A percentile compares a stretch with the other conserved stretches of the same genome.
Evolutionary conservation across 371 early-diverging fungal genomes (phyloP).

Genomic region (Amoeboradix gromovi): DNA sequence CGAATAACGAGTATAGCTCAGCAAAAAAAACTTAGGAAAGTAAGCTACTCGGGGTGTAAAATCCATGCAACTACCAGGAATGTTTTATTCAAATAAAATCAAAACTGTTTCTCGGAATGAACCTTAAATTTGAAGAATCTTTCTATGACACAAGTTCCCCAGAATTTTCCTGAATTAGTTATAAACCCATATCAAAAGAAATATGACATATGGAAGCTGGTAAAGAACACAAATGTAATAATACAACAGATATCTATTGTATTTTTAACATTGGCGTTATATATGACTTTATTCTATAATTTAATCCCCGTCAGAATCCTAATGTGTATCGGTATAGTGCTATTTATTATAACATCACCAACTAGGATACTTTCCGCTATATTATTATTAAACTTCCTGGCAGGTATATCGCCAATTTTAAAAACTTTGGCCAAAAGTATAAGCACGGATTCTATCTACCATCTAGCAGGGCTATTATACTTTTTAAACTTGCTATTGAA

Average conservation of each 20-base stretch:
- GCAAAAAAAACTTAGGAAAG: no score
- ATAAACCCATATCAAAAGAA: neutral
- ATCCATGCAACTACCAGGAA: no score
- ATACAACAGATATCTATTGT: neutral
- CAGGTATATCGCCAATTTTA: neutral
- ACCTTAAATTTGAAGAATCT: no score
- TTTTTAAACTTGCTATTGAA: neutral
- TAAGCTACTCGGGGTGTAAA: no score
- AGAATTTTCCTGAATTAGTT: no score
- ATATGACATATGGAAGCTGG: neutral
- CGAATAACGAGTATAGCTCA: no score
- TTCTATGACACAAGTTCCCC: no score
- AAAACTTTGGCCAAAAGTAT: neutral
- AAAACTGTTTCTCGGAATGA: no score
- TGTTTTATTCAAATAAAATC: no score
- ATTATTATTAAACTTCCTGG: neutral
- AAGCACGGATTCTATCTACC: neutral
- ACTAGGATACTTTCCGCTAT: neutral
- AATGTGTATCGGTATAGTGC: neutral
- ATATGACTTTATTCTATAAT: neutral
- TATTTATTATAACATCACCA: neutral
- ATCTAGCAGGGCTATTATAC: neutral
- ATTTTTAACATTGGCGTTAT: neutral
- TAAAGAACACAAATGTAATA: neutral
- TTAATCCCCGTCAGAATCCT: neutral